A percentile compares a stretch with the other conserved stretches of the same genome.
Evolutionary conservation across 768 basidiomycete genomes (phyloP).

Genomic region (Hemileccinum impolitum): DNA sequence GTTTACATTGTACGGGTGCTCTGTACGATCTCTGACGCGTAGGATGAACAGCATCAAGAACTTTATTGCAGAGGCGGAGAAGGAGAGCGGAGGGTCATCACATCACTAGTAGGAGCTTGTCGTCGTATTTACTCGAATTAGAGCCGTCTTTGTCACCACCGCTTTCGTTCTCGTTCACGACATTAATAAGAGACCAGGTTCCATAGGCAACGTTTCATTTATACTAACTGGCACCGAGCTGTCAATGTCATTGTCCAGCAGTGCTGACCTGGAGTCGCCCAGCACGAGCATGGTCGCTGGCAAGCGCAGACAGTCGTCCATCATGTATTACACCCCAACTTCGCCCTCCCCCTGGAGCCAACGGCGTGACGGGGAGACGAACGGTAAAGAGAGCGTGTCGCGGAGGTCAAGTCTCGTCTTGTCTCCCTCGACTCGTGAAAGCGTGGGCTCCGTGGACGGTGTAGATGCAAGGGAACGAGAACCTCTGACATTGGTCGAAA

Average conservation of each 20-base stretch:
- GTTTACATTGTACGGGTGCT: constrained; percentile 9
- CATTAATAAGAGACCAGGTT: too few relatives aligned
- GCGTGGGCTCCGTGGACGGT: constrained; percentile 14
- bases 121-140: not conserved
- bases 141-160: too few relatives aligned
- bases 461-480: constrained; percentile 20
- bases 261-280: not conserved
- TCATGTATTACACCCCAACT: constrained; percentile 26
- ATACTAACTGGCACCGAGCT: too few relatives aligned
- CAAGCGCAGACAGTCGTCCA: constrained; percentile 28
- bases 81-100: constrained; percentile 50
- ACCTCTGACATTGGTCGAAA: constrained; percentile 69
- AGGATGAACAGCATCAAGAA: constrained; percentile 70
- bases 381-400: constrained; percentile 13
- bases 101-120: constrained; percentile 27
- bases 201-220: too few relatives aligned
- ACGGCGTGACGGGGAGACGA: constrained; percentile 7
- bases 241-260: not conserved
- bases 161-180: too few relatives aligned
- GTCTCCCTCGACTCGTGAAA: constrained; percentile 15
- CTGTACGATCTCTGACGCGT: constrained; percentile 38
- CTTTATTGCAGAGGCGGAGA: constrained; percentile 82
- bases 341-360: constrained; percentile 26
- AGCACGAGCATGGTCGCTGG: not conserved
- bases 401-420: constrained; percentile 21